Evolutionary conservation across 169 alveolate genomes (phyloP), one percentile per base, ranked within the genome.

Genomic region (Cystoisospora suis): DNA sequence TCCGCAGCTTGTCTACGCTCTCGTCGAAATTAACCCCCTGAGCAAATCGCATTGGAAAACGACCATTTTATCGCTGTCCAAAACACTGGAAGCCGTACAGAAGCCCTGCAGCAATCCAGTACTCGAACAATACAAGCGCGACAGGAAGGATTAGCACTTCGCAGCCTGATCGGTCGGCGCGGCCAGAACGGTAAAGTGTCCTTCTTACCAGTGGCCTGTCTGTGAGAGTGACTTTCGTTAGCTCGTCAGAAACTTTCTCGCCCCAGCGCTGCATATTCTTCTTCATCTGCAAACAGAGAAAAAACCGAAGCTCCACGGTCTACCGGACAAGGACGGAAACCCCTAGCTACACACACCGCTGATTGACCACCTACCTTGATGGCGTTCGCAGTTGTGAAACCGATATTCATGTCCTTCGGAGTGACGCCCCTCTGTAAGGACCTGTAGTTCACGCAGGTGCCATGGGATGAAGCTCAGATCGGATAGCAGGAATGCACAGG

Each of bases 371-470:
- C 47, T 5, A 91, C 94, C 91, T 85, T 86, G 46, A 91, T 91
- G 72, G 98, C 96, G 38, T 96, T 97, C 38, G 98, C 98, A 93
- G 92, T 96, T 86, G 97, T 95, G 32, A 94, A 94, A 20, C 98
- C 98, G 59, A 98, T 96, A 81, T 98, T 98, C 47, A 98, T 90
- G n/a, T 98, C 99, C 61, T 97, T 94, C 0, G 99, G 98, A 47
- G 96, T 96, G 49, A 97, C 96, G 5, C 99, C 99, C 80, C 99
- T 95, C 83, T 96, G 95, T n/a, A 98, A 90, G 20, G 98, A 96
- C 90, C 99, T 92, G 92, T 88, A 75, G 34, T 72, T 4, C 20
- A 34, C 15, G 34, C 70, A 44, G 17, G n/a, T n/a, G n/a, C n/a
- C 6, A 23, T 75, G n/a, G n/a, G n/a, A 42, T 6, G 59, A n/a